Evolutionary conservation across 495 filamentous ascomycete species (phyloP), one percentile per base, ranked within the genome.

Genomic region (Aspergillus taichungensis): DNA sequence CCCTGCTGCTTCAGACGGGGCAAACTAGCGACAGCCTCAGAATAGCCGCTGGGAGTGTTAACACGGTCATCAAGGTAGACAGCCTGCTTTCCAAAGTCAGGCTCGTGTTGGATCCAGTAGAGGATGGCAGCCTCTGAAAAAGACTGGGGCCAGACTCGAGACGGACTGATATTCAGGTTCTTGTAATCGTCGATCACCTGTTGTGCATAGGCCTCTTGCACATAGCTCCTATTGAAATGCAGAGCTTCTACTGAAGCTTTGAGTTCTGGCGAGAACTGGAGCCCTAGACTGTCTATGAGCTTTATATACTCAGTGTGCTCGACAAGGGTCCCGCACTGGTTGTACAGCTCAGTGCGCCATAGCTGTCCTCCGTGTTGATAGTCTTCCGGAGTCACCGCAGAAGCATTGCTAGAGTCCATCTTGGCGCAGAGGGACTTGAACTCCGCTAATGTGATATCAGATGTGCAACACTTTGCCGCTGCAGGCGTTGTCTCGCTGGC

Each of bases 161-260:
- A 61, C n/a, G 77, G 66, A 36, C 62, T 51, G 55, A 83, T 77
- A 14, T 66, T 59, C 10, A 61, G 63, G 6, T 56, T 60, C 48
- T 69, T 73, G 68, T 76, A 82, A 45, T 71, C 71, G 51, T 80
- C 69, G 50, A 82, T 67, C 47, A 83, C 57, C 50, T 80, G 72
- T 60, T 78, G 75, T 1, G 72, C 74, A 55, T 72, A 82, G 34
- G 64, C 57, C 43, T 74, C 60, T 55, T 76, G 76, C 0, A 77
- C 82, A 62, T 80, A 81, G 13, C 52, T 44, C 33, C 73, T 67
- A n/a, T 75, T 54, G 62, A 80, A 83, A 3, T 78, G 79, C 78
- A 81, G 82, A 3, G 60, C 51, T 28, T 80, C 75, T 41, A 69
- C 55, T 10, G 78, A 78, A 6, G 72, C 68, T 63, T 83, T 83